A percentile compares a stretch with the other conserved stretches of the same genome.
phyloP scores from a whole-genome alignment of 108 stramenopile species.

The Nitzschia sp. region DNA sequence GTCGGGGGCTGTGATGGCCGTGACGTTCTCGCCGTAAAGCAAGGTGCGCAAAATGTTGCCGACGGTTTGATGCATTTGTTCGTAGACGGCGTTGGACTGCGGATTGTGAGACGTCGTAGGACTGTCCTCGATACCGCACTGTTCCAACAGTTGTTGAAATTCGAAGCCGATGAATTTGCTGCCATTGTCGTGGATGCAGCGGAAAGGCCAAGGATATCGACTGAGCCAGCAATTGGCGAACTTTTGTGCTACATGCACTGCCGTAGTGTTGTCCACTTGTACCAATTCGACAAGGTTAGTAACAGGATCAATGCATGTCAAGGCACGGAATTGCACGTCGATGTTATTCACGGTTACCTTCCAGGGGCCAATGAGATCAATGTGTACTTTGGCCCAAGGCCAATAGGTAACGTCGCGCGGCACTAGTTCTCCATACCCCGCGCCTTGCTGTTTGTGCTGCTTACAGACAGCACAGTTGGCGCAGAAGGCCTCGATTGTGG shows the following conservation, averaged over 20 bases:
- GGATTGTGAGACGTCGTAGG: constrained; percentile 47
- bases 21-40: no score
- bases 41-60: constrained; percentile 20
- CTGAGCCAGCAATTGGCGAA: constrained; percentile 38
- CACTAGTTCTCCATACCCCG: constrained; percentile 33
- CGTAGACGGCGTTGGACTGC: constrained; percentile 42
- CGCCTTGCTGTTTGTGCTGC: constrained; percentile 8
- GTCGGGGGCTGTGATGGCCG: no score
- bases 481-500: neutral
- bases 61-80: constrained; percentile 37
- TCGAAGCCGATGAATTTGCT: constrained; percentile 45
- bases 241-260: constrained; percentile 17
- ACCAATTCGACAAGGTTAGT: constrained; percentile 51
- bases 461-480: constrained; percentile 25
- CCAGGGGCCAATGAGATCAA: constrained; percentile 55
- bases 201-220: constrained; percentile 43
- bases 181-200: constrained; percentile 45
- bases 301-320: constrained; percentile 42
- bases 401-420: neutral
- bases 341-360: constrained; percentile 9
- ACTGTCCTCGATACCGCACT: constrained; percentile 16
- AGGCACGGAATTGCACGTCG: constrained; percentile 22
- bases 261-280: constrained; percentile 22
- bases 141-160: constrained; percentile 20
- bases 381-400: constrained; percentile 34